Conservation (phyloP, 306 rosid species). For the Gleditsia sinensis region DNA sequence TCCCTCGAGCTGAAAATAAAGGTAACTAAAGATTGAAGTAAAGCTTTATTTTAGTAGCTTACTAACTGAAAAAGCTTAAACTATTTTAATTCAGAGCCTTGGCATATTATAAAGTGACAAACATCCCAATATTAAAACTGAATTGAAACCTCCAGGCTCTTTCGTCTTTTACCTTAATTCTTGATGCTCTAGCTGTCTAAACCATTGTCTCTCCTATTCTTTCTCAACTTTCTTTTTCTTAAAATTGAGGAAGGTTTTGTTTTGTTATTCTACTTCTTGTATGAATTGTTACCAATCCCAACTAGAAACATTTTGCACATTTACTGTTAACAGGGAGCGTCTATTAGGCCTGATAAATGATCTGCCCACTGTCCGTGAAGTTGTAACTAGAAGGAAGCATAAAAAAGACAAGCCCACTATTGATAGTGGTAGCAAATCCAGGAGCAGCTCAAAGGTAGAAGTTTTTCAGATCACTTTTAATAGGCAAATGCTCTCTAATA, state of each 20-base stretch:
- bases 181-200: not conserved
- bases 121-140: not conserved
- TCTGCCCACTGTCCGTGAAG: slow-evolving; percentile 65
- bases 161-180: slow-evolving; percentile 13
- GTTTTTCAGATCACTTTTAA: not conserved
- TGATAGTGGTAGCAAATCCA: slow-evolving; percentile 63
- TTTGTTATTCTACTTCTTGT: too few species aligned
- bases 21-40: too few species aligned
- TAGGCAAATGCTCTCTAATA: not conserved
- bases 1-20: too few species aligned
- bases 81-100: too few species aligned
- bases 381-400: slow-evolving; percentile 59
- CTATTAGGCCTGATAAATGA: slow-evolving; percentile 60
- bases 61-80: too few species aligned
- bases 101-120: too few species aligned
- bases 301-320: not conserved
- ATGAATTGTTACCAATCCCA: not conserved
- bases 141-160: not conserved
- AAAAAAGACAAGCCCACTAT: slow-evolving; percentile 50
- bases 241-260: too few species aligned
- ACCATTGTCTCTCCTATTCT: not conserved
- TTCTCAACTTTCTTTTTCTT: not conserved
- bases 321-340: slow-evolving; percentile 51
- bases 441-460: slow-evolving; percentile 57
- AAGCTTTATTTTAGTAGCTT: not conserved